phyloP scores from a whole-genome alignment of 1,284 basidiomycete genomes.

The Boletus calvinii region DNA sequence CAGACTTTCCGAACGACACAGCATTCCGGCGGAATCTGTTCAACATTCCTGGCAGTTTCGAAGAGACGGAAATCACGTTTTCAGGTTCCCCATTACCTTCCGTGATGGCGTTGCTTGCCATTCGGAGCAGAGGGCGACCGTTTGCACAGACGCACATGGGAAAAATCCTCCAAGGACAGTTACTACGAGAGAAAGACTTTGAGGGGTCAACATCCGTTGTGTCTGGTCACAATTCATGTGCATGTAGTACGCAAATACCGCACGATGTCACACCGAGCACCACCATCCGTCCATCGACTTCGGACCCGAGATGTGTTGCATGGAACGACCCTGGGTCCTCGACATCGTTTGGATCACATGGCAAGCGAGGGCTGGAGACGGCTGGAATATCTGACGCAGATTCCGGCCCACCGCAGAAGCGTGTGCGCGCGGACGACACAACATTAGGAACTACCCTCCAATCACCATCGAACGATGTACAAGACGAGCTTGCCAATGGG shows the following conservation, averaged over 20 bases:
- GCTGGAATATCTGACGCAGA: background rate
- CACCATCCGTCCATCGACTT: no score
- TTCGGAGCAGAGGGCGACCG: background rate
- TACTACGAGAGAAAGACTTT: constrained; percentile 1
- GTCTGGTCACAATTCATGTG: no score
- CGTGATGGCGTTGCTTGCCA: background rate
- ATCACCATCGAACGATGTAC: no score
- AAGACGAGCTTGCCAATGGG: no score
- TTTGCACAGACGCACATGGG: constrained; percentile 5
- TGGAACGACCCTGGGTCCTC: no score
- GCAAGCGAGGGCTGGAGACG: background rate
- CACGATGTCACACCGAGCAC: no score
- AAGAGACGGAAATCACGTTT: background rate
- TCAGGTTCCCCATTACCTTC: background rate
- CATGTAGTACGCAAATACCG: no score
- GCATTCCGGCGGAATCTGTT: background rate
- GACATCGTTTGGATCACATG: no score
- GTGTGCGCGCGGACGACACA: background rate
- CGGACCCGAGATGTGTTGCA: no score
- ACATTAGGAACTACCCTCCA: no score
- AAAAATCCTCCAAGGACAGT: background rate
- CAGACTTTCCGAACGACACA: background rate
- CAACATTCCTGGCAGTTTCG: background rate
- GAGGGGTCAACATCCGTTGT: no score
- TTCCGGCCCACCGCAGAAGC: background rate